Conservation (phyloP, 192 early-diverging fungal species). For the Ambispora gerdemannii region DNA sequence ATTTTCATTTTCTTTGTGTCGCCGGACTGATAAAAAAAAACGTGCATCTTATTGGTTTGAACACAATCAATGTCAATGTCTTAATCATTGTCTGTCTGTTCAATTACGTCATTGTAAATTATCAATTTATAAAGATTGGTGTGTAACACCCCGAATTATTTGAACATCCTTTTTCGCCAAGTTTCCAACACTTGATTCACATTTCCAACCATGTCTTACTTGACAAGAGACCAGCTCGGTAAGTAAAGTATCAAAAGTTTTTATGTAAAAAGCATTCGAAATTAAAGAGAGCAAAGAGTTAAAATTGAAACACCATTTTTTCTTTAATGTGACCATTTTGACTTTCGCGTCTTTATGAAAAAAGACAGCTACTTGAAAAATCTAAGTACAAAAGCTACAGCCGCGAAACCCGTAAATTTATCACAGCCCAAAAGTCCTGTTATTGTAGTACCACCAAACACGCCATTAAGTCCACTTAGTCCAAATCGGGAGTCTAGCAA, state of each 20-base stretch:
- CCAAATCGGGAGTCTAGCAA: not conserved
- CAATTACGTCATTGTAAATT: no score
- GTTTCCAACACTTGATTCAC: no score
- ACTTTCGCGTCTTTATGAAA: not conserved
- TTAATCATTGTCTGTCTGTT: no score
- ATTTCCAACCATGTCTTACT: conserved; percentile 15
- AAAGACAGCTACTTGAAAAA: conserved; percentile 18
- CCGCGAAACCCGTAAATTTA: not conserved
- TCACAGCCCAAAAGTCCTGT: not conserved
- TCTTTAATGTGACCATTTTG: not conserved
- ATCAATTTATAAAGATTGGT: no score
- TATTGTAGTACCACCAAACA: not conserved
- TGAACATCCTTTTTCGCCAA: no score
- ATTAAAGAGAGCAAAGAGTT: not conserved
- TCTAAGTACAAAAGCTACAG: not conserved
- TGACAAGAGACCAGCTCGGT: conserved; percentile 25
- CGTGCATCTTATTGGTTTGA: no score
- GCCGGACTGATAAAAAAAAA: no score
- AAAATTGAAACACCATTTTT: not conserved
- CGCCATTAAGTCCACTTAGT: not conserved
- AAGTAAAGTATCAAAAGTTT: not conserved
- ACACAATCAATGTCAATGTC: no score
- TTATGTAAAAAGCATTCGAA: not conserved
- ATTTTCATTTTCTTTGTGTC: no score
- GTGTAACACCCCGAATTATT: no score